Evolutionary conservation across 2,329 filamentous ascomycete genomes (phyloP).

Genomic region (Bipolaris zeicola): DNA sequence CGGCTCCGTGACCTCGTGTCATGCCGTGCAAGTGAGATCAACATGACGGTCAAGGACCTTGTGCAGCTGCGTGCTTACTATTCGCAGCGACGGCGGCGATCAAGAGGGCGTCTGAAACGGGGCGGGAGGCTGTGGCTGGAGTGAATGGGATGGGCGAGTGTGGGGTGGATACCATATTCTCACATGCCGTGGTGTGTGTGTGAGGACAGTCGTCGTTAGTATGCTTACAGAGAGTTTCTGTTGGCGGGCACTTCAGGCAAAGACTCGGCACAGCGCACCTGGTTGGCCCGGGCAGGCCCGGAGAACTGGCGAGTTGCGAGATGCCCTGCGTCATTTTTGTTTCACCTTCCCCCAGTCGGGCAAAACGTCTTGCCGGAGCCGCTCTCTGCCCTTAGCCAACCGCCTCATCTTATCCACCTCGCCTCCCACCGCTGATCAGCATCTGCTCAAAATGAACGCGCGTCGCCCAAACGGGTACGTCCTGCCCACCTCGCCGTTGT

Average conservation of each 20-base stretch:
- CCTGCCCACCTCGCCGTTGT: neutral
- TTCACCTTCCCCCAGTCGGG: conserved; percentile 5
- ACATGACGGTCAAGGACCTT: neutral
- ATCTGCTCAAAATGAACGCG: neutral
- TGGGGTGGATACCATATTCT: neutral
- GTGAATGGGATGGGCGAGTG: neutral
- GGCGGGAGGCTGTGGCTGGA: neutral
- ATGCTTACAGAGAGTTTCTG: too few relatives aligned
- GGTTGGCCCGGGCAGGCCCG: too few relatives aligned
- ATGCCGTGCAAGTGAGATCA: conserved; percentile 10
- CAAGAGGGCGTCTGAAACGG: neutral
- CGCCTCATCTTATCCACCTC: conserved; percentile 1
- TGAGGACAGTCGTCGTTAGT: neutral
- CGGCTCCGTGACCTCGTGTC: conserved; percentile 13
- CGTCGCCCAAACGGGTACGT: neutral
- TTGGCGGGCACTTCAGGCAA: too few relatives aligned
- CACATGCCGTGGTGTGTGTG: neutral
- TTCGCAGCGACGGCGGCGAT: neutral
- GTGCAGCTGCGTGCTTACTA: neutral
- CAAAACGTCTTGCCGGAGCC: neutral
- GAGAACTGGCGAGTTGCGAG: too few relatives aligned
- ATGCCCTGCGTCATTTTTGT: conserved; percentile 10
- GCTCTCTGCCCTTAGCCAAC: neutral
- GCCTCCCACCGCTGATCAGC: neutral
- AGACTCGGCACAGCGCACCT: too few relatives aligned